Conservation (phyloP, 176 grass and related monocot species). For the Poa annua region DNA sequence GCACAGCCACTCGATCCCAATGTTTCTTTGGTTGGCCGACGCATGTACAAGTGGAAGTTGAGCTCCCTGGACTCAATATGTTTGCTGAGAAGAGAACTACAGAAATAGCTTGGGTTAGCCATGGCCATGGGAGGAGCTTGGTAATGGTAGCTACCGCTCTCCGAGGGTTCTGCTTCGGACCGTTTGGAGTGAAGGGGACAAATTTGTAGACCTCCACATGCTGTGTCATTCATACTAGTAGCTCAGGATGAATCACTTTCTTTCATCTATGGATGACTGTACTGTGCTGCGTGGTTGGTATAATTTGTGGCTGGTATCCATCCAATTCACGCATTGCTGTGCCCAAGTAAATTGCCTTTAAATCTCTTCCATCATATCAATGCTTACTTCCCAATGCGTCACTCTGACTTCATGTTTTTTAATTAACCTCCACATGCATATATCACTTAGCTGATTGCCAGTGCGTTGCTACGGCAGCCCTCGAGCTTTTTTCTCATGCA, state of each 20-base stretch:
- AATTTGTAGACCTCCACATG: not conserved
- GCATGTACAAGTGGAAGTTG: constrained; percentile 3
- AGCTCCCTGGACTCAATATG: not conserved
- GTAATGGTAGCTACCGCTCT: not conserved
- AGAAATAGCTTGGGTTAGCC: not conserved
- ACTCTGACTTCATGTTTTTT: no score
- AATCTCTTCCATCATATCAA: no score
- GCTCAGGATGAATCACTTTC: not conserved
- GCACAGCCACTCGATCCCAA: not conserved
- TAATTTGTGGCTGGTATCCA: no score
- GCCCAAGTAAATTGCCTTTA: no score
- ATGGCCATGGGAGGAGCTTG: not conserved
- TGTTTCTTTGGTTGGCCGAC: not conserved
- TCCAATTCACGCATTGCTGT: no score
- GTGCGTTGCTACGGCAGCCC: no score
- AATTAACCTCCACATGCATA: no score
- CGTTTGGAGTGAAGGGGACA: not conserved
- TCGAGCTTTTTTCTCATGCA: no score
- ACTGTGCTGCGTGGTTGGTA: no score
- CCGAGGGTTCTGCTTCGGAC: not conserved
- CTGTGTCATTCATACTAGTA: not conserved
- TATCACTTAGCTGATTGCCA: no score
- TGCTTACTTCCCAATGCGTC: no score
- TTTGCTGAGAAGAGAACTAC: not conserved
- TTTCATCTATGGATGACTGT: no score